phyloP scores from a whole-genome alignment of 129 eudicot genomes.

The Calendula officinalis region DNA sequence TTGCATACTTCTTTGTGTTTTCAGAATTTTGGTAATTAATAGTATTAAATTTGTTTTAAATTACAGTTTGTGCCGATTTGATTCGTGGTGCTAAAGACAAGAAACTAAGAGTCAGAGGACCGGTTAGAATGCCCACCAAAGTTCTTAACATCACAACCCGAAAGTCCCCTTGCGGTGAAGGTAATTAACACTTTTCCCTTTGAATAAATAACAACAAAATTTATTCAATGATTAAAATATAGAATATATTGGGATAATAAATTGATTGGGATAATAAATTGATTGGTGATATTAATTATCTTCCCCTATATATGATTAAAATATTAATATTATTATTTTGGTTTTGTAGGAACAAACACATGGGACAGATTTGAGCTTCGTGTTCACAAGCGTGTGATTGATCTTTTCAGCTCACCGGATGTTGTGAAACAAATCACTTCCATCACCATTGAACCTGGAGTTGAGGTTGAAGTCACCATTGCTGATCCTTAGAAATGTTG shows the following conservation, averaged over 20 bases:
- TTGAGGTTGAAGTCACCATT: slow-evolving; percentile 54
- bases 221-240: not conserved
- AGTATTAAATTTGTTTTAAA: not conserved
- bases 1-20: not conserved
- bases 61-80: slow-evolving; percentile 76
- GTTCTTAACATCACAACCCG: slow-evolving; percentile 45
- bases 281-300: no score
- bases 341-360: slow-evolving; percentile 48
- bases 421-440: no score
- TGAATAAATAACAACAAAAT: not conserved
- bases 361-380: slow-evolving; percentile 47
- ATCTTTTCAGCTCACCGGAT: slow-evolving; percentile 86
- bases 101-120: slow-evolving; percentile 45
- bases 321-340: not conserved
- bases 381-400: slow-evolving; percentile 83
- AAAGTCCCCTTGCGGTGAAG: slow-evolving; percentile 54
- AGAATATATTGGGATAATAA: no score
- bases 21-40: not conserved
- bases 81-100: slow-evolving; percentile 77
- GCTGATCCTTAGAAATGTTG: slow-evolving; percentile 46
- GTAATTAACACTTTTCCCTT: slow-evolving; percentile 7
- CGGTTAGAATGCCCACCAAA: slow-evolving; percentile 52
- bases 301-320: no score
- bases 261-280: no score
- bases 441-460: no score